phyloP scores from a whole-genome alignment of 2,329 filamentous ascomycete genomes.

The Calonectria fujianensis region DNA sequence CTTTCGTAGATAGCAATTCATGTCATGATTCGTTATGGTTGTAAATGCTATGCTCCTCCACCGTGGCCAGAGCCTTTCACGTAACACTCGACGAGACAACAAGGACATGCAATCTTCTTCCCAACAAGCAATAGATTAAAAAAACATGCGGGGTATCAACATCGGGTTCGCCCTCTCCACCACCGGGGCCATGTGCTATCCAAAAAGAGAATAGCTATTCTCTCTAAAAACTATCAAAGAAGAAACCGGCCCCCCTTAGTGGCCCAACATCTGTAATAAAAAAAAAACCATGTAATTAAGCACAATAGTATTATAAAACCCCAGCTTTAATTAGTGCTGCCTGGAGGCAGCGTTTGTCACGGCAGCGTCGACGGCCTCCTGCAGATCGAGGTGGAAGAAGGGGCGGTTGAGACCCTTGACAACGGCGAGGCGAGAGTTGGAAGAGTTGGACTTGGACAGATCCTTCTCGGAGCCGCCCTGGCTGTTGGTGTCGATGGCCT shows the following conservation, averaged over 20 bases:
- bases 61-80: constrained; percentile 12
- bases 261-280: constrained; percentile 2
- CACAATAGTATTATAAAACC: not conserved
- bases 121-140: constrained; percentile 33
- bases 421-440: constrained; percentile 59
- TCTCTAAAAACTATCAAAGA: constrained; percentile 10
- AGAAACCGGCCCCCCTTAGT: constrained; percentile 21
- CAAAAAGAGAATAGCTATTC: constrained; percentile 31
- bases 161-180: constrained; percentile 34
- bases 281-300: not conserved
- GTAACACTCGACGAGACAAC: not conserved
- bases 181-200: constrained; percentile 3
- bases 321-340: constrained; percentile 45
- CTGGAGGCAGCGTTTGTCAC: constrained; percentile 60
- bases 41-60: constrained; percentile 8
- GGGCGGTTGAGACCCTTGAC: constrained; percentile 70
- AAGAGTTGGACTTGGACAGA: constrained; percentile 52
- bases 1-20: constrained; percentile 8
- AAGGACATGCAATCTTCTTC: not conserved
- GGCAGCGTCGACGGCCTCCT: constrained; percentile 68
- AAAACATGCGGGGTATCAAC: constrained; percentile 35
- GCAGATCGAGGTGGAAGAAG: constrained; percentile 72
- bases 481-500: constrained; percentile 53
- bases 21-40: constrained; percentile 24
- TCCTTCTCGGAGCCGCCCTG: constrained; percentile 53